Percentiles rank a stretch among this genome's conserved stretches.
phyloP scores from a whole-genome alignment of 75 land plant species.

The Cryptomeria japonica region DNA sequence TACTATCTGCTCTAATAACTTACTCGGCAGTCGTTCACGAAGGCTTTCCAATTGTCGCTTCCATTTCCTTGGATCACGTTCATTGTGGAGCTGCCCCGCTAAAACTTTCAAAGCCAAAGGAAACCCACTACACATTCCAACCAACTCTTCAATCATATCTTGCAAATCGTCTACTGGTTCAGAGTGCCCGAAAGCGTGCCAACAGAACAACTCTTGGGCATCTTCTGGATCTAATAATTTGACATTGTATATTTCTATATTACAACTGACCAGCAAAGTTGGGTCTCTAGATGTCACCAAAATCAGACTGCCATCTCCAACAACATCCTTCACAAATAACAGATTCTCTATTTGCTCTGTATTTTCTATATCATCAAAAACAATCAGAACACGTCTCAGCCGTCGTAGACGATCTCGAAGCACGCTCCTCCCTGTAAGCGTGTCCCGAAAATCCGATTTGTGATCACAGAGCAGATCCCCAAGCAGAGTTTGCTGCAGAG shows the following conservation, averaged over 20 bases:
- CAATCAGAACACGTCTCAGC: no score
- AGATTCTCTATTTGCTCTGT: no score
- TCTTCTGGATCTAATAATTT: not conserved
- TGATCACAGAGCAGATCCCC: not conserved
- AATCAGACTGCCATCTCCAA: no score
- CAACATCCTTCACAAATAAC: no score
- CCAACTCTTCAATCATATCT: not conserved
- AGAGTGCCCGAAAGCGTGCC: not conserved
- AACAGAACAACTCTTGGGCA: not conserved
- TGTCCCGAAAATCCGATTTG: not conserved
- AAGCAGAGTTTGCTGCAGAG: not conserved
- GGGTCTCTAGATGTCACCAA: not conserved
- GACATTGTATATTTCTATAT: not conserved
- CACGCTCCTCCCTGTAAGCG: not conserved
- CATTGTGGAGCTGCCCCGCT: not conserved
- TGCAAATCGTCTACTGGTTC: not conserved
- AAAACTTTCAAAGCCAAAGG: not conserved
- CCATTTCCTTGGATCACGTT: not conserved
- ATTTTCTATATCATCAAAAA: no score
- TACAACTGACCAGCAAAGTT: not conserved
- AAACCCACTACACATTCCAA: not conserved
- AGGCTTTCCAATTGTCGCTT: not conserved
- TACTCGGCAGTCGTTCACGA: not conserved
- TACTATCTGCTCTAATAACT: not conserved
- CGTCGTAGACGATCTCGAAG: not conserved